Percentiles rank a stretch among this genome's conserved stretches.
Conservation (phyloP, 495 filamentous ascomycete species). For the Podospora australis region DNA sequence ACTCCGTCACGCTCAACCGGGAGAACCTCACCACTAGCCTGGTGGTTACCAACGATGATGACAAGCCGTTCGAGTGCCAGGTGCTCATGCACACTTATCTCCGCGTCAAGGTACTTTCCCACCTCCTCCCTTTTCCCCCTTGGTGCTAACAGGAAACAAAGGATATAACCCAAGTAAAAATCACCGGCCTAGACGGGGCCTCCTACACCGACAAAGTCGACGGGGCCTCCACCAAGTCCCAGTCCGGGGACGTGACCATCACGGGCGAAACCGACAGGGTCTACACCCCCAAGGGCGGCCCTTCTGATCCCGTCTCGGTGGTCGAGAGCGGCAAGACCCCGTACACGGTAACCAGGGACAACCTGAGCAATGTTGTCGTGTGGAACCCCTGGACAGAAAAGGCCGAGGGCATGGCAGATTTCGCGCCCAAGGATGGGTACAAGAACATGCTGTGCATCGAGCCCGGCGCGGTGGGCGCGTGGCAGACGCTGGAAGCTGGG, state of each 20-base stretch:
- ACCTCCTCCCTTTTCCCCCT: not conserved
- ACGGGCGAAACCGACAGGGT: conserved; percentile 74
- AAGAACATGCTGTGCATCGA: conserved; percentile 93
- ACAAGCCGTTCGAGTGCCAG: conserved; percentile 81
- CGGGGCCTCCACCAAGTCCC: conserved; percentile 47
- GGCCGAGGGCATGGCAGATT: conserved; percentile 74
- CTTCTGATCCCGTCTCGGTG: conserved; percentile 46
- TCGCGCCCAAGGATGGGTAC: conserved; percentile 81
- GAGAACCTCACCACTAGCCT: conserved; percentile 74
- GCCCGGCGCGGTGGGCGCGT: conserved; percentile 73
- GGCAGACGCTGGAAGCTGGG: conserved; percentile 76
- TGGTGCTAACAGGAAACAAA: conserved; percentile 24
- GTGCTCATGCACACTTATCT: conserved; percentile 89
- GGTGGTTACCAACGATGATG: conserved; percentile 80
- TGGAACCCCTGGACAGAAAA: conserved; percentile 97
- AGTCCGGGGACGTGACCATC: conserved; percentile 51
- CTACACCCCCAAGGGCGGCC: conserved; percentile 34
- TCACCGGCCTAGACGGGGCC: conserved; percentile 66
- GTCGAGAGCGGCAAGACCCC: conserved; percentile 52
- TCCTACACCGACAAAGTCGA: conserved; percentile 79
- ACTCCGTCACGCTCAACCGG: conserved; percentile 76
- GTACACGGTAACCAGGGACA: conserved; percentile 71
- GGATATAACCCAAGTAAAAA: conserved; percentile 65
- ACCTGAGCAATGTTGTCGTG: conserved; percentile 77
- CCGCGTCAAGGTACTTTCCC: conserved; percentile 58